Conservation (phyloP, 805 yeast species). For the Torulaspora maleeae region DNA sequence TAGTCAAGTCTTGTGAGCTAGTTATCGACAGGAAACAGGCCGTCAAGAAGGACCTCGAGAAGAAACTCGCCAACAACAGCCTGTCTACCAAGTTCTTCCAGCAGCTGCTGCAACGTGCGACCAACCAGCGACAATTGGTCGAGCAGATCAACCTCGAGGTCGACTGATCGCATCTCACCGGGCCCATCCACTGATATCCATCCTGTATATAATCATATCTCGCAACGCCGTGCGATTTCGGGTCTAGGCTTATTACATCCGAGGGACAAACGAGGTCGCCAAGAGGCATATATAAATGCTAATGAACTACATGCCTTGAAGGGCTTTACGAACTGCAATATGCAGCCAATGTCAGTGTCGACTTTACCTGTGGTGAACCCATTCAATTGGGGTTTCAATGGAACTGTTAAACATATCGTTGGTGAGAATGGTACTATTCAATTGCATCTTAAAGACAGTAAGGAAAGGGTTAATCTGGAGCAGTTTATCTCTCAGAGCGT, state of each 20-base stretch:
- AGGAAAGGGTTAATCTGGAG: constrained; percentile 17
- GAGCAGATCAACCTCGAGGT: constrained; percentile 30
- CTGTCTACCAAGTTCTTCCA: constrained; percentile 30
- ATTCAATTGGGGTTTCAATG: constrained; percentile 35
- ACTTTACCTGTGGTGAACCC: constrained; percentile 27
- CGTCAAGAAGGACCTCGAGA: constrained; percentile 26
- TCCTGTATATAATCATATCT: constrained; percentile 7
- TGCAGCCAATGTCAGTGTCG: constrained; percentile 4
- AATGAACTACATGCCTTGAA: not conserved
- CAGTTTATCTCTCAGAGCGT: constrained; percentile 31
- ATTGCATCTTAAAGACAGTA: constrained; percentile 20
- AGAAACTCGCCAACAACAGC: constrained; percentile 20
- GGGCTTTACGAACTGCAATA: not conserved
- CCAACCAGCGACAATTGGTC: constrained; percentile 21
- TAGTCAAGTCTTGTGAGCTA: constrained; percentile 37
- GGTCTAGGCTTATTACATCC: constrained; percentile 1
- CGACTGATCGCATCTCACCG: constrained; percentile 18
- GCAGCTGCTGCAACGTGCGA: constrained; percentile 23
- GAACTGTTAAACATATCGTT: constrained; percentile 30
- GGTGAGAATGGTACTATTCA: constrained; percentile 24
- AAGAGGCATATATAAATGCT: not conserved
- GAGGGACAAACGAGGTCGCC: constrained; percentile 1
- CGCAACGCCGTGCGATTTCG: constrained; percentile 1
- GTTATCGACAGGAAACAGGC: constrained; percentile 27
- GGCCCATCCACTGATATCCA: not conserved